These are phyloP conservation scores for Thoreauomyces humboldtii DNA, from an alignment of 192 early-diverging fungal species.

Conservation along the genomic window DNA sequence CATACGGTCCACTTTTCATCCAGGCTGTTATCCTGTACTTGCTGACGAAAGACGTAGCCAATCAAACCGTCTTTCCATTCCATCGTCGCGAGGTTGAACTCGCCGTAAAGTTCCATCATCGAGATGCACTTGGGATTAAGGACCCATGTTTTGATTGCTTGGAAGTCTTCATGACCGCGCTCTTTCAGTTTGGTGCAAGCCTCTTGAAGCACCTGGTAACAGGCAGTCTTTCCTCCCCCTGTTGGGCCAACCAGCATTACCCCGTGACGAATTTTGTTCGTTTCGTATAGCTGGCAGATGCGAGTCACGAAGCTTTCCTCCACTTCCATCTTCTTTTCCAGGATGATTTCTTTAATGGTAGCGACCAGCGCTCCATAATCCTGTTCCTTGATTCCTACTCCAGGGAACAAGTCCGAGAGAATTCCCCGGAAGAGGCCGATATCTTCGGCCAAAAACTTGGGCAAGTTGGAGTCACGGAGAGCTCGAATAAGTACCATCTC, in stretches of 20 bases:
- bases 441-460: conserved; percentile 61
- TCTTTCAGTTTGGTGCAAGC: conserved; percentile 44
- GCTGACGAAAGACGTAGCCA: conserved; percentile 49
- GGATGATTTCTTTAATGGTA: conserved; percentile 52
- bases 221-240: conserved; percentile 61
- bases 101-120: conserved; percentile 62
- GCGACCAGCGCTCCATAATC: conserved; percentile 47
- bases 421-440: conserved; percentile 57
- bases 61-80: conserved; percentile 66
- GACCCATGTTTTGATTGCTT: conserved; percentile 54
- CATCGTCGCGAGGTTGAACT: conserved; percentile 63
- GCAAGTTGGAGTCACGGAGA: conserved; percentile 57
- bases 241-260: conserved; percentile 66
- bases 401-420: conserved; percentile 56
- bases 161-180: conserved; percentile 36
- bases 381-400: conserved; percentile 46
- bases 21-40: conserved; percentile 50
- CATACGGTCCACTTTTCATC: conserved; percentile 66
- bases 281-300: conserved; percentile 58
- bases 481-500: conserved; percentile 58
- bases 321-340: conserved; percentile 42
- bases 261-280: conserved; percentile 58
- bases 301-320: conserved; percentile 50
- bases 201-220: conserved; percentile 53
- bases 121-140: conserved; percentile 63